phyloP scores from a whole-genome alignment of 257 asterid genomes.

The Scutellaria baicalensis region DNA sequence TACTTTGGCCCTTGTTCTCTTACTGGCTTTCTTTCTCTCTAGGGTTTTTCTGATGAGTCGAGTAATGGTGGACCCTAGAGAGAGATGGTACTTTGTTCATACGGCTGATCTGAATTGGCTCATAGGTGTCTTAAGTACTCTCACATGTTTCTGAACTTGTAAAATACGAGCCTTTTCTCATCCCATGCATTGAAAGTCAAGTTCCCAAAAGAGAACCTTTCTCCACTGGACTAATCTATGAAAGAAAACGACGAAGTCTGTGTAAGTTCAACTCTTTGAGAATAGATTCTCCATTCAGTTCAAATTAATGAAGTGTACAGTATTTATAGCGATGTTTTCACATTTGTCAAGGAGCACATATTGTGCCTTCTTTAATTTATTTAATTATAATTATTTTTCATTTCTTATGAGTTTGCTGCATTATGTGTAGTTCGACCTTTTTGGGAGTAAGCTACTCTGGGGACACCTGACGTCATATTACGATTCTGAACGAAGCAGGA shows the following conservation, averaged over 20 bases:
- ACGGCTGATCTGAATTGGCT: no score
- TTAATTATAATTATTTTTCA: no score
- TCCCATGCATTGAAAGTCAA: no score
- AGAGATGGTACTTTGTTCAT: neutral
- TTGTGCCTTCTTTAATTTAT: neutral
- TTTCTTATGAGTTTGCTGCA: neutral
- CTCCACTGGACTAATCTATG: neutral
- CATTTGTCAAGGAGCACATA: neutral
- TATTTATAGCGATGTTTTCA: neutral
- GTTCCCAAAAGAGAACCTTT: no score
- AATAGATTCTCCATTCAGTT: neutral
- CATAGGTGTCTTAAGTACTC: no score
- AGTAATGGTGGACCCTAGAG: neutral
- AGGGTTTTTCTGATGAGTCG: neutral
- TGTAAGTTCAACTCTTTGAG: neutral
- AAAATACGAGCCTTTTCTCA: no score
- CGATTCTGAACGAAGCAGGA: no score
- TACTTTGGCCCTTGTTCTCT: neutral
- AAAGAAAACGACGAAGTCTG: neutral
- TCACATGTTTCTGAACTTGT: no score
- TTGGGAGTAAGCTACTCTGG: no score
- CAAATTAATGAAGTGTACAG: neutral
- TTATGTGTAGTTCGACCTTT: no score
- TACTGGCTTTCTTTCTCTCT: neutral
- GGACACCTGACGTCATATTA: no score